Conservation (phyloP, 805 yeast species). For the Millerago galiae region DNA sequence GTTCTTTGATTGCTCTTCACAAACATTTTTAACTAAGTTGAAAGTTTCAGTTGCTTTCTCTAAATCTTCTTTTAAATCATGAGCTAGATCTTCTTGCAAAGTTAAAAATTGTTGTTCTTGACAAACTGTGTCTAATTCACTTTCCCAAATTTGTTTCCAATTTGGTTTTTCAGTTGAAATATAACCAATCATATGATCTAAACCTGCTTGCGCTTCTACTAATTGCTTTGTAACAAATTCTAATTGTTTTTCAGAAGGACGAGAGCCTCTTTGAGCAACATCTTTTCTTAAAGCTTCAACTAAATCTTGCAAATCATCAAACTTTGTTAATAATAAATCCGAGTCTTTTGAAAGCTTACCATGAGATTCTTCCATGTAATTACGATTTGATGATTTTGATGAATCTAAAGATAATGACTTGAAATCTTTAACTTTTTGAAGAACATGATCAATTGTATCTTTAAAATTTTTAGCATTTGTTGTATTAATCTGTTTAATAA, state of each 20-base stretch:
- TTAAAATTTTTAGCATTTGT: slow-evolving; percentile 37
- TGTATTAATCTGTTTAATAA: slow-evolving; percentile 49
- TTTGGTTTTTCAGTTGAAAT: slow-evolving; percentile 67
- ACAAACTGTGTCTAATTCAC: slow-evolving; percentile 81
- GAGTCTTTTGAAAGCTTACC: slow-evolving; percentile 67
- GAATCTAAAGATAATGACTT: slow-evolving; percentile 40
- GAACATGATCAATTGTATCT: slow-evolving; percentile 36
- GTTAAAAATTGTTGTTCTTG: slow-evolving; percentile 92
- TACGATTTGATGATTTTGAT: slow-evolving; percentile 30
- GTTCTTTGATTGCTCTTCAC: slow-evolving; percentile 67
- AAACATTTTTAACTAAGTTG: slow-evolving; percentile 71
- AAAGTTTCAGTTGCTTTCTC: slow-evolving; percentile 77
- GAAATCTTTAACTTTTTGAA: slow-evolving; percentile 43
- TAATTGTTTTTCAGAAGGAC: slow-evolving; percentile 71
- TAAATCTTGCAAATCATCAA: slow-evolving; percentile 87
- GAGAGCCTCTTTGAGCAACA: slow-evolving; percentile 85
- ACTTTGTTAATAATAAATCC: slow-evolving; percentile 64
- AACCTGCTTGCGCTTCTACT: slow-evolving; percentile 43
- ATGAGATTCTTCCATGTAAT: slow-evolving; percentile 75
- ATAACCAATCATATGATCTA: slow-evolving; percentile 51
- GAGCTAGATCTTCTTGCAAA: slow-evolving; percentile 79
- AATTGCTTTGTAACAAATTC: slow-evolving; percentile 62
- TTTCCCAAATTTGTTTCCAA: slow-evolving; percentile 91
- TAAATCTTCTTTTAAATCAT: slow-evolving; percentile 75
- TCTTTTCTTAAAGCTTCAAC: slow-evolving; percentile 87